phyloP scores from a whole-genome alignment of 306 rosid genomes.

The Citrullus amarus region DNA sequence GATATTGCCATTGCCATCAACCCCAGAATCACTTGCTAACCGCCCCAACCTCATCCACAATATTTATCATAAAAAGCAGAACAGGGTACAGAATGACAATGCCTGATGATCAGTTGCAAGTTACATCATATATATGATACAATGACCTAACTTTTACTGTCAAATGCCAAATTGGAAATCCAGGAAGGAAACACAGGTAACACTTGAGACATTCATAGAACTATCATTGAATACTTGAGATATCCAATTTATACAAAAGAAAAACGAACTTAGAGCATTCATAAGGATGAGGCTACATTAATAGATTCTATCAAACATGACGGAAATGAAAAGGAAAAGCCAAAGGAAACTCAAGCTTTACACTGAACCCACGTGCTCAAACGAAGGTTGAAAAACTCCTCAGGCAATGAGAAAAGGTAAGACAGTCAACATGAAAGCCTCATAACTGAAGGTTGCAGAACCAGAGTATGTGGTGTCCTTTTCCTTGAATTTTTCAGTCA shows the following conservation, averaged over 20 bases:
- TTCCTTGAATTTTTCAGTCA: constrained; percentile 90
- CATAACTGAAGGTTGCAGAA: constrained; percentile 65
- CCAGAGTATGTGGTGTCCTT: constrained; percentile 63
- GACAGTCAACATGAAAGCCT: constrained; percentile 88
- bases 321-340: not conserved
- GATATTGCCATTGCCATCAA: not conserved
- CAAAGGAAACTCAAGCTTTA: not conserved
- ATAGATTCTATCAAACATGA: not conserved
- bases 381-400: constrained; percentile 5
- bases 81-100: not conserved
- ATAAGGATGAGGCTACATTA: not conserved
- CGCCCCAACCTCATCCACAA: not conserved
- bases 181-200: not conserved
- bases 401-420: constrained; percentile 75
- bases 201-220: not conserved
- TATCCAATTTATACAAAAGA: not conserved
- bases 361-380: not conserved
- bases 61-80: not conserved
- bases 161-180: not conserved
- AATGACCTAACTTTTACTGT: not conserved
- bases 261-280: not conserved
- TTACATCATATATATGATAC: not conserved
- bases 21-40: not conserved
- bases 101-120: not conserved
- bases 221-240: not conserved